Evolutionary conservation across 345 rosid genomes (phyloP).

Genomic region (Aurinia saxatilis): DNA sequence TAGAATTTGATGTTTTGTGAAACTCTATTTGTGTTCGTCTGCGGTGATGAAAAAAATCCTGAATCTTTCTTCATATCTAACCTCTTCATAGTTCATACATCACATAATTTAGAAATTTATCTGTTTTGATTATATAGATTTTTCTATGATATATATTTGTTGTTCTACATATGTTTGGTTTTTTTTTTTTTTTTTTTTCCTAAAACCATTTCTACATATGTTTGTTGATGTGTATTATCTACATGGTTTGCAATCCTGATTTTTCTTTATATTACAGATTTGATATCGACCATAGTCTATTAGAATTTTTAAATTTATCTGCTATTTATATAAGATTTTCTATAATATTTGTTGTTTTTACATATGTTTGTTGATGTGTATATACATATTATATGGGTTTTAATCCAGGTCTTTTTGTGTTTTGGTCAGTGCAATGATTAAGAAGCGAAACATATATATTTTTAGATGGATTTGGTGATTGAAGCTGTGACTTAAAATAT

Average conservation of each 20-base stretch:
- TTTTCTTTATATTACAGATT: no score
- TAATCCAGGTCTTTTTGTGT: constrained; percentile 17
- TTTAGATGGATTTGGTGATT: constrained; percentile 1
- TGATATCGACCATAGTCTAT: no score
- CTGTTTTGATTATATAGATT: neutral
- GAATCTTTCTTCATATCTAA: constrained; percentile 23
- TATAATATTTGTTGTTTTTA: neutral
- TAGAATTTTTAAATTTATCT: no score
- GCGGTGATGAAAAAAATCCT: constrained; percentile 3
- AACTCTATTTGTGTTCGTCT: constrained; percentile 28
- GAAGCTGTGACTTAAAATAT: neutral
- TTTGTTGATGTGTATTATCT: neutral
- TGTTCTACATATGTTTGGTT: no score
- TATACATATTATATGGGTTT: neutral
- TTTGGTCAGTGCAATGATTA: constrained; percentile 21
- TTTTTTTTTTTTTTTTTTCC: no score
- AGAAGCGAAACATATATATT: neutral
- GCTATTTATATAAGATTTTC: no score
- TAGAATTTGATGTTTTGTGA: constrained; percentile 29
- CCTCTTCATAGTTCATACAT: neutral
- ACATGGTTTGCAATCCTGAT: no score
- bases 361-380: neutral
- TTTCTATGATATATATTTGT: neutral
- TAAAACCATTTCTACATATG: neutral
- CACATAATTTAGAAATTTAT: neutral